phyloP scores from a whole-genome alignment of 352 stramenopile genomes.

The Phytophthora litchii region DNA sequence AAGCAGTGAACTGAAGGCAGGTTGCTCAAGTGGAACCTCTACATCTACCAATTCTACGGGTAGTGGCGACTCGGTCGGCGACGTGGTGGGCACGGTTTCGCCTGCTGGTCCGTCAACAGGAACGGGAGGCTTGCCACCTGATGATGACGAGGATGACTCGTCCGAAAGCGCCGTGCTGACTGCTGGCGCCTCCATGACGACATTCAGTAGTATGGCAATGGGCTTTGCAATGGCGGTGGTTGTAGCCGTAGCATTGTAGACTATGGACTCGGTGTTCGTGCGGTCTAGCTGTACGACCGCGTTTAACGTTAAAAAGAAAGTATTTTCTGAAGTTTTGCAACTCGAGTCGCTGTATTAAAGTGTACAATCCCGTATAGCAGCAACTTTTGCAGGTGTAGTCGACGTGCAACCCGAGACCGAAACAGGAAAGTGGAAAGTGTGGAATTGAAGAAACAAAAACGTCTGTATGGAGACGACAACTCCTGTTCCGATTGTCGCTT shows the following conservation, averaged over 20 bases:
- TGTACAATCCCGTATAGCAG: conserved; percentile 19
- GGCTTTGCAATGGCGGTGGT: conserved; percentile 14
- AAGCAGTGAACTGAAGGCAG: conserved; percentile 51
- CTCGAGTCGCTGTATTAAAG: conserved; percentile 24
- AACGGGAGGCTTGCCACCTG: conserved; percentile 31
- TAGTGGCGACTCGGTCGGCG: conserved; percentile 33
- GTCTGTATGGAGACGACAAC: conserved; percentile 8
- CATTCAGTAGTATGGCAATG: conserved; percentile 16
- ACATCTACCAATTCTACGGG: conserved; percentile 35
- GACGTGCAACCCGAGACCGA: background rate
- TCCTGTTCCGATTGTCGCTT: background rate
- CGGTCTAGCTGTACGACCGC: conserved; percentile 3
- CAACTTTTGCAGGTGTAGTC: background rate
- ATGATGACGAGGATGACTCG: conserved; percentile 69
- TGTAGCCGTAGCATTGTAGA: conserved; percentile 26
- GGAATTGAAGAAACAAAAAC: conserved; percentile 20
- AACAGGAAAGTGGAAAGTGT: conserved; percentile 5
- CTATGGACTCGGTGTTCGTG: conserved; percentile 12
- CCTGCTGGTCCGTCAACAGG: conserved; percentile 20
- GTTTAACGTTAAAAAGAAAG: conserved; percentile 30
- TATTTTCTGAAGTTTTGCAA: conserved; percentile 18
- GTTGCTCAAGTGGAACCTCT: conserved; percentile 39
- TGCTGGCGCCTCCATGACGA: conserved; percentile 8
- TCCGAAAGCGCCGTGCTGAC: conserved; percentile 53
- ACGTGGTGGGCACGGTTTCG: conserved; percentile 43